phyloP scores from a whole-genome alignment of 2,329 filamentous ascomycete genomes.

The Immersiporthe knoxdaviesiana region DNA sequence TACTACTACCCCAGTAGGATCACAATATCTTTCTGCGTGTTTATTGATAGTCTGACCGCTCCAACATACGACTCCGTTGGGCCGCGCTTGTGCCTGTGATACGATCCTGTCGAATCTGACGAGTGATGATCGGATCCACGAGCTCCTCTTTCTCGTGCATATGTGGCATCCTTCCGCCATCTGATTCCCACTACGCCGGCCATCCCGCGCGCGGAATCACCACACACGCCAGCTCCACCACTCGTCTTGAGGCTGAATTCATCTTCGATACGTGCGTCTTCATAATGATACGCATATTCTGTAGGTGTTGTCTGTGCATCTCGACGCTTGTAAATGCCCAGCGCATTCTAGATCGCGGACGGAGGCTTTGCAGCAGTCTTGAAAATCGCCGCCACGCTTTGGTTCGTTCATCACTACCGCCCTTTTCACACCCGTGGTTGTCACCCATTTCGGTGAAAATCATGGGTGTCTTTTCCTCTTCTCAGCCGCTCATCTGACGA shows the following conservation, averaged over 20 bases:
- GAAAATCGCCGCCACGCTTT: neutral
- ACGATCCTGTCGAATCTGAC: neutral
- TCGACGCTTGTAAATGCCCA: neutral
- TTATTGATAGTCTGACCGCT: neutral
- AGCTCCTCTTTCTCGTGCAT: neutral
- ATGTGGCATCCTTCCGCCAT: slow-evolving; percentile 7
- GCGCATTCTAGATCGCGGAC: neutral
- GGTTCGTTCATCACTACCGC: neutral
- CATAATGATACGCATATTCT: neutral
- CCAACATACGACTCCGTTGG: neutral
- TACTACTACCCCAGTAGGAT: too few relatives aligned
- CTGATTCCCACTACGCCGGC: neutral
- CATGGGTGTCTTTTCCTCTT: too few relatives aligned
- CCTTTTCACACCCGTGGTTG: neutral
- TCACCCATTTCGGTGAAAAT: too few relatives aligned
- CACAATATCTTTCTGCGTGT: neutral
- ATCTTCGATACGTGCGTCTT: neutral
- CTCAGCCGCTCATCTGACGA: neutral
- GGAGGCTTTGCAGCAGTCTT: neutral
- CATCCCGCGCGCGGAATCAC: neutral
- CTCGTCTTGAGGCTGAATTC: neutral
- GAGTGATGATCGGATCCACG: neutral
- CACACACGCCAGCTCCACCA: neutral
- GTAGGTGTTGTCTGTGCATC: neutral
- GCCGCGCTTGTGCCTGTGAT: neutral